phyloP scores from a whole-genome alignment of 2,329 filamentous ascomycete genomes.

The Neofusicoccum laricinum region DNA sequence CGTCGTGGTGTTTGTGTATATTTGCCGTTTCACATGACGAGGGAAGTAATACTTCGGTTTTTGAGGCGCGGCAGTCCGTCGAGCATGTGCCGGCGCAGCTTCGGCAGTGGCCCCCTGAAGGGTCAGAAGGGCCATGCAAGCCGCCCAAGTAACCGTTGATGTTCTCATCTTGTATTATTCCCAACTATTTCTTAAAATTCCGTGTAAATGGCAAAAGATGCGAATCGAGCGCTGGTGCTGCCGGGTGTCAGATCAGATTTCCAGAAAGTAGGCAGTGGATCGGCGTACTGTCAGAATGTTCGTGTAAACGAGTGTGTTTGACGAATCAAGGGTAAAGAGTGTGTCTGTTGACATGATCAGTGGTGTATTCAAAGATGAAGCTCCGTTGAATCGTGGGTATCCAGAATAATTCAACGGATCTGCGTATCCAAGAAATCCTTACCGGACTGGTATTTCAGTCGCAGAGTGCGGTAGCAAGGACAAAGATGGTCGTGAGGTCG shows the following conservation, averaged over 20 bases:
- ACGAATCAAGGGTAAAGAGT: conserved; percentile 42
- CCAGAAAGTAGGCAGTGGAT: not conserved
- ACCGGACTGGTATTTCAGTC: conserved; percentile 38
- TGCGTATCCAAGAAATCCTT: conserved; percentile 20
- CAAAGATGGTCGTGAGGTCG: conserved; percentile 5
- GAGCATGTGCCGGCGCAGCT: conserved; percentile 45
- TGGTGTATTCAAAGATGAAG: not conserved
- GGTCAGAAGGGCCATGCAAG: conserved; percentile 46
- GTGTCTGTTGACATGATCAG: conserved; percentile 30
- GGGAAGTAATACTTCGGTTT: conserved; percentile 48
- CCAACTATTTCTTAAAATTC: not conserved
- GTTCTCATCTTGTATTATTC: conserved; percentile 42
- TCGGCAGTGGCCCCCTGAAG: conserved; percentile 45
- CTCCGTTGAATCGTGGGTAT: not conserved
- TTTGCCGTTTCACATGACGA: conserved; percentile 41
- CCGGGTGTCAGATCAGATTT: not conserved
- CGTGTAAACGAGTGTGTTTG: conserved; percentile 52
- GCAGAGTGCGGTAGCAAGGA: conserved; percentile 22
- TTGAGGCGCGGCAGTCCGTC: conserved; percentile 25
- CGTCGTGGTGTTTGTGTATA: conserved; percentile 31
- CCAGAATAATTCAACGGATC: not conserved
- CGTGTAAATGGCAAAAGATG: not conserved
- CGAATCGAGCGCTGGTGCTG: not conserved
- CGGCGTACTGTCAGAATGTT: conserved; percentile 31
- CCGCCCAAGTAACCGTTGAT: conserved; percentile 45